Conservation (phyloP, 1,284 basidiomycete species). For the Ganoderma sp. region DNA sequence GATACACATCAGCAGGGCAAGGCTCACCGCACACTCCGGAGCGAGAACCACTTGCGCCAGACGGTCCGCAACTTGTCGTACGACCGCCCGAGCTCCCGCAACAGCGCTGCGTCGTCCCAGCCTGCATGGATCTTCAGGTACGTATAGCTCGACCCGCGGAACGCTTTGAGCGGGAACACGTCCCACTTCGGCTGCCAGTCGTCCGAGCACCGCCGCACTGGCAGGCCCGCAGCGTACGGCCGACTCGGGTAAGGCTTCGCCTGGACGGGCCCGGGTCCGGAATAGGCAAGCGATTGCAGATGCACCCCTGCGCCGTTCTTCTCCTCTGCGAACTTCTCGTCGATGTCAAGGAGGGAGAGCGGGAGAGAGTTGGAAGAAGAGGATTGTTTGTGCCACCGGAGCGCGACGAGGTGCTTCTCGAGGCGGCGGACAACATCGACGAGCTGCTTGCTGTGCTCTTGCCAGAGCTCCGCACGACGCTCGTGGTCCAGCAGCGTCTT, state of each 20-base stretch:
- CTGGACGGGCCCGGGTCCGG: background rate
- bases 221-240: background rate
- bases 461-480: conserved; percentile 6
- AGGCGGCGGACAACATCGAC: background rate
- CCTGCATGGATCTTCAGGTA: conserved; percentile 19
- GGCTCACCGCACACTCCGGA: conserved; percentile 28
- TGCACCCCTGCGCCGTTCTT: background rate
- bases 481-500: background rate
- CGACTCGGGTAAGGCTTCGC: conserved; percentile 9
- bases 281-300: background rate
- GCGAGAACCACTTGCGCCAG: conserved; percentile 28
- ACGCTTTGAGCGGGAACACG: conserved; percentile 30
- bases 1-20: background rate
- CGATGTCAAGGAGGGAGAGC: background rate
- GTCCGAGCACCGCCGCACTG: background rate
- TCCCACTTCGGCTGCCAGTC: conserved; percentile 30
- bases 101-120: conserved; percentile 33
- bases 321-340: background rate
- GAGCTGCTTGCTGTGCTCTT: conserved; percentile 2
- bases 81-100: conserved; percentile 24
- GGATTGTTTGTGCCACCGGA: background rate
- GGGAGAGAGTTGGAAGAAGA: background rate
- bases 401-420: conserved; percentile 6
- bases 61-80: conserved; percentile 27
- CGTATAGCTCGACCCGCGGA: conserved; percentile 23